Evolutionary conservation across 2,329 filamentous ascomycete species (phyloP), one percentile per base, ranked within the genome.

Genomic region (Ilyonectria sp.): DNA sequence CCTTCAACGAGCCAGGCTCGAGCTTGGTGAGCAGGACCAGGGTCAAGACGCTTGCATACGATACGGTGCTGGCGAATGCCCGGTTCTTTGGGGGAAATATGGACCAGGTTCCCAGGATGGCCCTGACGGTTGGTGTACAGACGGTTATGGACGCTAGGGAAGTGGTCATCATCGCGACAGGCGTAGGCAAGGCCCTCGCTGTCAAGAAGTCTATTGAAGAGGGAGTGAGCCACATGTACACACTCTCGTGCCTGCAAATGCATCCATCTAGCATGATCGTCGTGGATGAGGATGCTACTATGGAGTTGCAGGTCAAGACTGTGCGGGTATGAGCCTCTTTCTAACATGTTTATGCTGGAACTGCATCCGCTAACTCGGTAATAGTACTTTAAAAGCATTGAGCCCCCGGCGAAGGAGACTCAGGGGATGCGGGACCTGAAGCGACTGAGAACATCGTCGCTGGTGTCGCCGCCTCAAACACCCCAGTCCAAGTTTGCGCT

Each of bases 181-280:
- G 92, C 29, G 87, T 91, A 5, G 90, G 92, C 82, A 94, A 94
- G 78, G 89, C 92, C 1, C 81, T 91, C 19, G 92, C 92, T 2
- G 82, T 94, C 67, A 90, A 93, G 76, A 90, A 89, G 74, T 93
- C 91, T 69, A 87, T 94, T 68, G 92, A 94, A 77, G 90, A 90
- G 46, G 91, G 90, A 49, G 86, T 94, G 61, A 94, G 92, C 78
- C 92, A 94, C 80, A 93, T 93, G 91, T 94, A 92, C 91, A 94
- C 92, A 0, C 85, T 94, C 2, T 94, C 91, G 1, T 88, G 88
- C 60, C 83, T 94, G 69, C 92, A 94, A 79, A 81, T 93, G 75
- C 92, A 94, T 77, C 90, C 89, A 1, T 90, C 92, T 73, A 90
- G 91, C 56, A 87, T 94, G 83, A 88, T 94, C 56, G 91, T 94